phyloP scores from a whole-genome alignment of 345 rosid species.

The Syzygium aromaticum region DNA sequence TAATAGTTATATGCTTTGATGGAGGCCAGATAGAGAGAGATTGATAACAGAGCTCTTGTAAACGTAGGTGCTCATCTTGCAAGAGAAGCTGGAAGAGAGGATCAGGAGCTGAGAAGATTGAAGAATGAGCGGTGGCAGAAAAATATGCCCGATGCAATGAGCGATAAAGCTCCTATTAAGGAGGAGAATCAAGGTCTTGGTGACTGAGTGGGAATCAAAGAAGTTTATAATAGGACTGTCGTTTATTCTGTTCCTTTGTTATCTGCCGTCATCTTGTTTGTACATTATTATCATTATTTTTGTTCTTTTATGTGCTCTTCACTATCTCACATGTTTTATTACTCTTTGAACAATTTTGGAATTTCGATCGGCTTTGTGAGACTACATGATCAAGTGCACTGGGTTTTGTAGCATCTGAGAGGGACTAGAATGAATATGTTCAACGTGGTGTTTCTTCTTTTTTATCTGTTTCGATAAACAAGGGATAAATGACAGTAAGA shows the following conservation, averaged over 20 bases:
- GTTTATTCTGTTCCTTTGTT: background rate
- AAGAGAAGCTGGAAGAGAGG: conserved; percentile 68
- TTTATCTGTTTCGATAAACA: no score
- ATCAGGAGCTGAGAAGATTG: conserved; percentile 29
- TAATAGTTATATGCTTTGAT: background rate
- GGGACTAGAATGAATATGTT: no score
- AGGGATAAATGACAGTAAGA: no score
- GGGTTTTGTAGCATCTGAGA: no score
- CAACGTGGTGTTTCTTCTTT: no score
- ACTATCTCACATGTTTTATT: no score
- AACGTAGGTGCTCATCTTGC: conserved; percentile 57
- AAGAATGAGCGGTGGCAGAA: conserved; percentile 5
- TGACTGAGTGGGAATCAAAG: background rate
- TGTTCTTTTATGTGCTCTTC: background rate
- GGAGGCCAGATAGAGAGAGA: background rate
- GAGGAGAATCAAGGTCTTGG: background rate
- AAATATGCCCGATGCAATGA: background rate
- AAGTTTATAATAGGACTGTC: background rate
- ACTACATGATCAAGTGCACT: no score
- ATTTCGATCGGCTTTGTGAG: no score
- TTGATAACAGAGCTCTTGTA: background rate
- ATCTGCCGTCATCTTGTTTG: background rate
- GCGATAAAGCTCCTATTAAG: background rate
- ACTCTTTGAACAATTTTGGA: no score
- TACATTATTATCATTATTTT: background rate